Evolutionary conservation across 306 rosid species (phyloP), one percentile per base, ranked within the genome.

Genomic region (Canavalia ensiformis): DNA sequence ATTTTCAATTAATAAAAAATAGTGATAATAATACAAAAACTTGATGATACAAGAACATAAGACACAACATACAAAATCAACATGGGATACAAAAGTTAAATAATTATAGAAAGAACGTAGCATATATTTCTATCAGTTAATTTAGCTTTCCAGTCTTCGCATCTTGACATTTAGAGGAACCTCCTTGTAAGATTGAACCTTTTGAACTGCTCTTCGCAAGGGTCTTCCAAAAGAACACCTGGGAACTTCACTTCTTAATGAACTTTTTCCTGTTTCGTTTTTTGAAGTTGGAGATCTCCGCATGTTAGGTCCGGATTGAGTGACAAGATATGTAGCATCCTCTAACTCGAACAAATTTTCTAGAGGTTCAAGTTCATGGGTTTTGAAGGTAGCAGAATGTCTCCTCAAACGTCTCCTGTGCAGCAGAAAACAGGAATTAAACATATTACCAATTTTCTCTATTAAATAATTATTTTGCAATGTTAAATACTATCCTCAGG

Each of bases 161-260:
- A 91, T 49, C 86, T 94, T 94, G 68, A 75, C 69, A 7, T 84
- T 84, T 9, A 89, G 56, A 59, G 97, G 91, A 74, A 62, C 56
- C 80, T 89, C 94, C 80, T 86, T 94, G 89, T 86, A 88, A 58
- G 97, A 82, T n/a, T 92, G 92, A 64, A 88, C 88, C 87, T 87
- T 91, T 84, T 41, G 90, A 30, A 56, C 90, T 49, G 94, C 94
- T 59, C 80, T 89, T 54, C 90, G 77, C 80, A 73, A 8, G 3
- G 97, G 92, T 72, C 91, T 94, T 83, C 95, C 95, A 4, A 91
- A 72, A 37, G 95, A 90, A 77, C 78, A 64, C 68, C 91, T 85
- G 54, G 82, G 86, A 29, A 82, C 72, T 84, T 89, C 91, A 39
- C 70, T 72, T 79, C 79, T 88, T 51, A 58, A 68, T 39, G 75